phyloP scores from a whole-genome alignment of 495 filamentous ascomycete species.

The Trichocladium antarcticum region DNA sequence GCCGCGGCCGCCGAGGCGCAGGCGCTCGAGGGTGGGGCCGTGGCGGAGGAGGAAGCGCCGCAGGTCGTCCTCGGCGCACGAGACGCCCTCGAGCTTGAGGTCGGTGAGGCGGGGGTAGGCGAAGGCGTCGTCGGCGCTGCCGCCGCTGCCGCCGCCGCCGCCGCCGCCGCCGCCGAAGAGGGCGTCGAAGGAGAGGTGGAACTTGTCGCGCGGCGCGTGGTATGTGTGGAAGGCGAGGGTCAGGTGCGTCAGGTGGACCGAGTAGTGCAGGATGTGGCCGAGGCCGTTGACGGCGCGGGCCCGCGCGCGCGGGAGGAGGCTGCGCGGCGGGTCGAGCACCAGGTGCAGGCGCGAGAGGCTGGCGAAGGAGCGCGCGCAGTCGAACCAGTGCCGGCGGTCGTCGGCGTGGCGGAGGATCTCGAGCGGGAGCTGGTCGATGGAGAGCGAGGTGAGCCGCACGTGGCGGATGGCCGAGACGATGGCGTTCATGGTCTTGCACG shows the following conservation, averaged over 20 bases:
- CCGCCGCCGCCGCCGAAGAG: constrained; percentile 18
- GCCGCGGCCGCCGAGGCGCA: constrained; percentile 38
- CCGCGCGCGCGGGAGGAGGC: constrained; percentile 26
- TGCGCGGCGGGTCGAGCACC: constrained; percentile 29
- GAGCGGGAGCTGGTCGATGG: constrained; percentile 38
- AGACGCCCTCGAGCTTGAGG: constrained; percentile 35
- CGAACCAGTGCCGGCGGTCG: constrained; percentile 35
- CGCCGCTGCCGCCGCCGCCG: too few relatives aligned
- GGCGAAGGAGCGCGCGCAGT: constrained; percentile 33
- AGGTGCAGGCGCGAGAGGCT: constrained; percentile 30
- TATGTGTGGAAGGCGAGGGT: constrained; percentile 37
- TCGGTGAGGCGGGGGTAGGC: constrained; percentile 31
- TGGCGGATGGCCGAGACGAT: constrained; percentile 35
- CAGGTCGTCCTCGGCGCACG: constrained; percentile 36
- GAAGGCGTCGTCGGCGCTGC: constrained; percentile 14
- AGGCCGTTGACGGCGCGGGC: constrained; percentile 35
- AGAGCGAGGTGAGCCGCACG: constrained; percentile 28
- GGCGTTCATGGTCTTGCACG: constrained; percentile 35
- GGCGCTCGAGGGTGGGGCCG: constrained; percentile 28
- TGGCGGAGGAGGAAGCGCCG: constrained; percentile 34
- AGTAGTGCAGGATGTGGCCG: constrained; percentile 35
- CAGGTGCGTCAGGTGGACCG: constrained; percentile 27
- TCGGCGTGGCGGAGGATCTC: constrained; percentile 31
- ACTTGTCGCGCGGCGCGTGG: constrained; percentile 32
- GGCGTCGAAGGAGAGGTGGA: constrained; percentile 30